Evolutionary conservation across 2,329 filamentous ascomycete genomes (phyloP).

Genomic region (Trichothecium sympodiale): DNA sequence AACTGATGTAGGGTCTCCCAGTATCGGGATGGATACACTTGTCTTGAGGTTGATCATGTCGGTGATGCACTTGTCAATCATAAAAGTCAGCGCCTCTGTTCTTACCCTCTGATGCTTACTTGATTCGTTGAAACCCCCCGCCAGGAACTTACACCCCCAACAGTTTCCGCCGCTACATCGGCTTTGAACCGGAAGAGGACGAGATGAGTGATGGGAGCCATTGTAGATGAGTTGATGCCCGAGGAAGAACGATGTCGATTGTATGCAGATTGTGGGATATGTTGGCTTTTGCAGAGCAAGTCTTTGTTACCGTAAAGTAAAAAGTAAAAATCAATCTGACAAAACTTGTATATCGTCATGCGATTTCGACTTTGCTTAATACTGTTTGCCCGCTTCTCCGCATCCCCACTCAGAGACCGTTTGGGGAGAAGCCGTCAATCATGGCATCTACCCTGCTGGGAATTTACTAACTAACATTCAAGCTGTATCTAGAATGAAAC

Average conservation of each 20-base stretch:
- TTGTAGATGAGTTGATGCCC: too few species aligned
- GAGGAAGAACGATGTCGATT: too few species aligned
- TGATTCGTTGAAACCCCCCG: neutral
- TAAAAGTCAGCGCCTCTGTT: neutral
- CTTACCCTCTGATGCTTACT: neutral
- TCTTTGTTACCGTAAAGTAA: too few species aligned
- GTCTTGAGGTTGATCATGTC: slow-evolving; percentile 1
- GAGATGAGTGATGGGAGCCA: slow-evolving; percentile 9
- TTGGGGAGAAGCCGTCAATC: neutral
- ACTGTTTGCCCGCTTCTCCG: neutral
- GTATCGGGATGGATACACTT: slow-evolving; percentile 1
- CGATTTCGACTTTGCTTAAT: too few species aligned
- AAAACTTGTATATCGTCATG: too few species aligned
- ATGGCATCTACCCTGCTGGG: neutral
- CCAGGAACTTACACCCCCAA: neutral
- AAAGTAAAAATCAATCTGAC: too few species aligned
- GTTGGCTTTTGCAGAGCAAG: too few species aligned
- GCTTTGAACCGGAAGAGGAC: slow-evolving; percentile 12
- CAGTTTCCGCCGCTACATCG: slow-evolving; percentile 4
- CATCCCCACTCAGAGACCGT: neutral
- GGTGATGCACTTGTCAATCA: neutral
- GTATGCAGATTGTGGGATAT: too few species aligned
- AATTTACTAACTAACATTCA: too few species aligned
- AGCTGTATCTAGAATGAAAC: too few species aligned
- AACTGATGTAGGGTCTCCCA: slow-evolving; percentile 41